Evolutionary conservation across 495 filamentous ascomycete species (phyloP).

Genomic region (Aspergillus leporis): DNA sequence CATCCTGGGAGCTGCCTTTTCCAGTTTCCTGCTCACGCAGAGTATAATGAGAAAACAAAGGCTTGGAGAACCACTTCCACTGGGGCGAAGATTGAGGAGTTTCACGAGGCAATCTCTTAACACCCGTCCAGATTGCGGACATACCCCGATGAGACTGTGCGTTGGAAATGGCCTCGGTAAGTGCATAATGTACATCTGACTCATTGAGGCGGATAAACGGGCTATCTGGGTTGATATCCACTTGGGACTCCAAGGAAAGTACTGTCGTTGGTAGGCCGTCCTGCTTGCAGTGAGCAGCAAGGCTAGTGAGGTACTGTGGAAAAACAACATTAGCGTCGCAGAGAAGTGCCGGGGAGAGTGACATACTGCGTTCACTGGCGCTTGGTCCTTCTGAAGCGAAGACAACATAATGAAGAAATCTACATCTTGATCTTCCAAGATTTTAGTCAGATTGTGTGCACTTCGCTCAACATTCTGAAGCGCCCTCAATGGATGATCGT

Average conservation of each 20-base stretch:
- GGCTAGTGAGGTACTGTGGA: slow-evolving; percentile 5
- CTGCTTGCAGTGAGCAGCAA: slow-evolving; percentile 5
- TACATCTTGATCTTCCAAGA: neutral
- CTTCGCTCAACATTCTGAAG: neutral
- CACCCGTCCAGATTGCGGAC: neutral
- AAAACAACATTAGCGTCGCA: neutral
- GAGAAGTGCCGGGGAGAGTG: neutral
- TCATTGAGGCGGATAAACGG: neutral
- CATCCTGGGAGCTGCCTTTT: neutral
- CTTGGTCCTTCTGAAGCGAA: neutral
- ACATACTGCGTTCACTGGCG: slow-evolving; percentile 2
- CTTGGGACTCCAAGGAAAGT: neutral
- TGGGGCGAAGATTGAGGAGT: neutral
- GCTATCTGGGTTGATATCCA: neutral
- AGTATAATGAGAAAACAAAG: neutral
- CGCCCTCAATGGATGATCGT: neutral
- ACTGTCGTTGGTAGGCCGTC: neutral
- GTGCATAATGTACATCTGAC: slow-evolving; percentile 6
- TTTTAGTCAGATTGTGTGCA: slow-evolving; percentile 1
- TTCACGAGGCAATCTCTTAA: slow-evolving; percentile 2
- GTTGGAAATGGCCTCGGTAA: neutral
- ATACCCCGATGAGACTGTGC: neutral
- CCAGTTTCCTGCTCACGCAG: neutral
- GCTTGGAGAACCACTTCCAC: neutral
- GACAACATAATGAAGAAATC: slow-evolving; percentile 1